phyloP scores from a whole-genome alignment of 2,329 filamentous ascomycete genomes.

The Aspergillus aculeatus region DNA sequence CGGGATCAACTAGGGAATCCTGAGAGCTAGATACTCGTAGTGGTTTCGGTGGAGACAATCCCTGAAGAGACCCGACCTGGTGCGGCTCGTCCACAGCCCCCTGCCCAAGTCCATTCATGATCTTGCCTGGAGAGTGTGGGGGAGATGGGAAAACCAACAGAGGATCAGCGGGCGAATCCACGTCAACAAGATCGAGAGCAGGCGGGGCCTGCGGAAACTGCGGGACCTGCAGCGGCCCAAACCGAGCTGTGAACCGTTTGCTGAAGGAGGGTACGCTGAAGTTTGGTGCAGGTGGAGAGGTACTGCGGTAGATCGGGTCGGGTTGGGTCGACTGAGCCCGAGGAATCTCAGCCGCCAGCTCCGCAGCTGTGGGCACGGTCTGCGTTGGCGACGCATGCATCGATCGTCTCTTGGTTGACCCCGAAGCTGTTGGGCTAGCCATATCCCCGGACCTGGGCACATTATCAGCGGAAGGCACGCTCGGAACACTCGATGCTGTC shows the following conservation, averaged over 20 bases:
- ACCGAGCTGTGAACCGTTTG: slow-evolving; percentile 34
- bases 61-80: neutral
- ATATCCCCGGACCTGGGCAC: slow-evolving; percentile 13
- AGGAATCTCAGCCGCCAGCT: slow-evolving; percentile 18
- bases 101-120: slow-evolving; percentile 23
- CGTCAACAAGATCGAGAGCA: slow-evolving; percentile 14
- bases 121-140: slow-evolving; percentile 33
- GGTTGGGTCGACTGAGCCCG: slow-evolving; percentile 25
- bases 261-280: slow-evolving; percentile 45
- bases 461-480: slow-evolving; percentile 18
- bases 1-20: slow-evolving; percentile 1
- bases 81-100: slow-evolving; percentile 23
- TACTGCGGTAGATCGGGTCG: slow-evolving; percentile 27
- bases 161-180: slow-evolving; percentile 16
- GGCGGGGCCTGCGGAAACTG: slow-evolving; percentile 20
- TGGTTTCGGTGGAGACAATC: neutral
- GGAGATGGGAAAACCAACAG: slow-evolving; percentile 29
- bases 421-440: slow-evolving; percentile 24
- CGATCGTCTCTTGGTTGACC: slow-evolving; percentile 29
- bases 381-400: slow-evolving; percentile 18
- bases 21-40: slow-evolving; percentile 2
- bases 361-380: slow-evolving; percentile 12
- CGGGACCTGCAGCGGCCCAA: slow-evolving; percentile 11
- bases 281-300: slow-evolving; percentile 40
- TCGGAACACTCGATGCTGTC: slow-evolving; percentile 16